Percentiles rank a stretch among this genome's conserved stretches.
phyloP scores from a whole-genome alignment of 805 yeast species.

The Starmerella asiatica region DNA sequence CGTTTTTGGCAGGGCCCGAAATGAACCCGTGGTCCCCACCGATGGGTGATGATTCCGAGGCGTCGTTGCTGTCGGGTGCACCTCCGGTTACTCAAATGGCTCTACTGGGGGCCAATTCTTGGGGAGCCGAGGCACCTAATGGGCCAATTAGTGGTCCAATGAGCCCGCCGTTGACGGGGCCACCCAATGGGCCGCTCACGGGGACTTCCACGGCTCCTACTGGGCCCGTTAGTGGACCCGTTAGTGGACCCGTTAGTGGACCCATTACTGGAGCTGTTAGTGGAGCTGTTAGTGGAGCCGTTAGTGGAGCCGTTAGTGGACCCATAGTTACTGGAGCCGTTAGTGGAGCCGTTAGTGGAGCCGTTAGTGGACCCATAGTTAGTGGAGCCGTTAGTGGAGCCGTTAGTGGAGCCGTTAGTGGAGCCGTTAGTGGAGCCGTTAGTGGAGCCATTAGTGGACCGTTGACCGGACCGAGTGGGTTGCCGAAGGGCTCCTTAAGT shows the following conservation, averaged over 20 bases:
- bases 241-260: background rate
- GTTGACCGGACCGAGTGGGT: too few relatives aligned
- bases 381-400: background rate
- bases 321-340: background rate
- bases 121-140: too few relatives aligned
- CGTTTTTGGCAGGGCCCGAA: background rate
- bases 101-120: too few relatives aligned
- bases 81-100: too few relatives aligned
- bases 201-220: background rate
- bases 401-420: background rate
- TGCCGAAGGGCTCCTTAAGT: too few relatives aligned
- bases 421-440: background rate
- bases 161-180: too few relatives aligned
- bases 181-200: too few relatives aligned
- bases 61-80: too few relatives aligned
- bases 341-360: background rate
- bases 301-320: background rate
- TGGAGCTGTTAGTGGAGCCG: background rate
- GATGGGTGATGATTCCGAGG: too few relatives aligned
- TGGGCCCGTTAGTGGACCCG: slow-evolving; percentile 1
- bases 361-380: background rate
- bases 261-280: background rate
- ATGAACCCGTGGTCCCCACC: too few relatives aligned
- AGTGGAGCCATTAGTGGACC: background rate
- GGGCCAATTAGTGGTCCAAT: too few relatives aligned